A percentile compares a stretch with the other conserved stretches of the same genome.
These are phyloP conservation scores for Termitomyces sp. DNA, from an alignment of 768 basidiomycete genomes.

Conservation along the genomic window DNA sequence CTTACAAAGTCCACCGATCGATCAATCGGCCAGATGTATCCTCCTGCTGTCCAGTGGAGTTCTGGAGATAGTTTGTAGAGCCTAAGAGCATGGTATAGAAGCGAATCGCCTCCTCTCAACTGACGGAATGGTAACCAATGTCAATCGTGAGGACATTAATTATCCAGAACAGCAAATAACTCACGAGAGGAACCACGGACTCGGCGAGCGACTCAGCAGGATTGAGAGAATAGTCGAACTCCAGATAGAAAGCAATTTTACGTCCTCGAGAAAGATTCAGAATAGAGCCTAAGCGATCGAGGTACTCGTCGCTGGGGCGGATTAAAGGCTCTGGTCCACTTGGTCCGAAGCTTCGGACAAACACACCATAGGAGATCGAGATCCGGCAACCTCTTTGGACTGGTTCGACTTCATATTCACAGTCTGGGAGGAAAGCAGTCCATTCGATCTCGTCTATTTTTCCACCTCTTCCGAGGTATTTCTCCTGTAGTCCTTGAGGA, in stretches of 20 bases:
- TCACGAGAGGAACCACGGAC: conserved; percentile 62
- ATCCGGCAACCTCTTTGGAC: conserved; percentile 68
- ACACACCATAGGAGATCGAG: conserved; percentile 66
- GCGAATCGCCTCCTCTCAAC: conserved; percentile 74
- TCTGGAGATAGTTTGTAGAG: conserved; percentile 70
- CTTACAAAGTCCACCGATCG: conserved; percentile 58
- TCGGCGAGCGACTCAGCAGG: conserved; percentile 69
- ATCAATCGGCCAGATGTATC: conserved; percentile 76
- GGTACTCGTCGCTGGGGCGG: conserved; percentile 66
- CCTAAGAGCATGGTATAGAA: conserved; percentile 73
- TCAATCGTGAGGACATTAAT: neutral
- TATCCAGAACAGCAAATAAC: conserved; percentile 14
- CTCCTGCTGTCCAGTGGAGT: conserved; percentile 78
- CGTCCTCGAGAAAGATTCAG: conserved; percentile 68
- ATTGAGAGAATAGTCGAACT: conserved; percentile 62
- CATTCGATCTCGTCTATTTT: conserved; percentile 70
- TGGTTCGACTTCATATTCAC: conserved; percentile 68
- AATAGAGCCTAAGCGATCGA: conserved; percentile 67
- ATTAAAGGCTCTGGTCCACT: conserved; percentile 57
- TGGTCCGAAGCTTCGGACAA: conserved; percentile 62
- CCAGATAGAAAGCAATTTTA: conserved; percentile 68
- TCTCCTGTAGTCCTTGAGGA: conserved; percentile 56
- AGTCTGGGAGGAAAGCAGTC: conserved; percentile 71
- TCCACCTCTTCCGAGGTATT: conserved; percentile 55
- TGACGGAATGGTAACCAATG: conserved; percentile 18